Base-by-base conservation (phyloP, 2,329 filamentous ascomycete species). In the Aspergillus fumigatus region DNA sequence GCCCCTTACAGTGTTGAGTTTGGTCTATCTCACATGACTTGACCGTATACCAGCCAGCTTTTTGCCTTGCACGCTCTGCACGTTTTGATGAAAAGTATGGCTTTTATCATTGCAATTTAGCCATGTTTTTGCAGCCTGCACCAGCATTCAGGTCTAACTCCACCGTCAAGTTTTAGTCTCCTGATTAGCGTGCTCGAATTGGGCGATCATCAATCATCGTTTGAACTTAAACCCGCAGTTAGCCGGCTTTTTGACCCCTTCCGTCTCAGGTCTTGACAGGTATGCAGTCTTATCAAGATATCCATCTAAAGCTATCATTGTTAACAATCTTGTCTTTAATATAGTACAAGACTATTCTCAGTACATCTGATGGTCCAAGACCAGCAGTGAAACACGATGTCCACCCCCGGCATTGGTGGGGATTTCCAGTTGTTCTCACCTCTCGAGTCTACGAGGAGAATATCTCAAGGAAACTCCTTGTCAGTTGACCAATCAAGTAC, bases 351-450 rank as follows among this genome's bases (percentile, higher is more conserved):
- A 17, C 19, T 9, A 43, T n/a, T 9, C n/a, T 14, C 19, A 47
- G 49, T 19, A 29, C 48, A 25, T 41, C 57, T 57, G 48, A 66
- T 62, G 64, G 59, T 64, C 55, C 55, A 57, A 51, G 40, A 57
- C 48, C 54, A 48, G 60, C 59, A 57, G 59, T 51, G 48, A 50
- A 54, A 49, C 60, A 62, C 50, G 19, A 68, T 68, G 64, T 61
- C 63, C 27, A 60, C 53, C 45, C 55, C 62, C 51, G 59, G 49
- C 48, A 70, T 72, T 65, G 67, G 70, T 50, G 65, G 56, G 53
- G 70, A 72, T 53, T 72, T 72, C 50, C 69, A 71, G 52, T 66
- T 73, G 7, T 73, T 72, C 54, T 70, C 69, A 35, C 65, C 70
- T 23, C 52, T 59, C 3, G 53, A 59, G 3, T 61, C 63, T 2